phyloP scores from a whole-genome alignment of 2,329 filamentous ascomycete genomes.

The Neopestalotiopsis sp. region DNA sequence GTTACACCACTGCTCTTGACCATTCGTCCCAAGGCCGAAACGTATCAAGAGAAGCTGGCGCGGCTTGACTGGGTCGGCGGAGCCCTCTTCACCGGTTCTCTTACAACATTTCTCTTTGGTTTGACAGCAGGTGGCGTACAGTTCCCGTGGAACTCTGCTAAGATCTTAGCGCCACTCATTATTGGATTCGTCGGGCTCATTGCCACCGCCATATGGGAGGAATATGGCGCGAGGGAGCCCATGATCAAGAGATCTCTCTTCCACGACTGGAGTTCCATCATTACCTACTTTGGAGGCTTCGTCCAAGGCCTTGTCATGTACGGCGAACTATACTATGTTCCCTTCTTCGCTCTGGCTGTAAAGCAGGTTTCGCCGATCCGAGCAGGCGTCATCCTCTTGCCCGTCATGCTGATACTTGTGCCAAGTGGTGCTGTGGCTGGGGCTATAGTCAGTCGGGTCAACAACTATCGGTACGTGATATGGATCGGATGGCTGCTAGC shows the following conservation, averaged over 20 bases:
- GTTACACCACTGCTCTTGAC: slow-evolving; percentile 41
- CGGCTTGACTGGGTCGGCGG: slow-evolving; percentile 23
- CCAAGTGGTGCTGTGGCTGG: slow-evolving; percentile 23
- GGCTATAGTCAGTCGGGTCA: slow-evolving; percentile 16
- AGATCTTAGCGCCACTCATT: slow-evolving; percentile 19
- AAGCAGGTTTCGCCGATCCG: slow-evolving; percentile 14
- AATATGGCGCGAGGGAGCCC: slow-evolving; percentile 17
- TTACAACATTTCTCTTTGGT: slow-evolving; percentile 19
- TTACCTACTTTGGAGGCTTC: slow-evolving; percentile 22
- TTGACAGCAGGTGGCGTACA: slow-evolving; percentile 25
- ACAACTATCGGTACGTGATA: slow-evolving; percentile 20
- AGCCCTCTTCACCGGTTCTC: slow-evolving; percentile 24
- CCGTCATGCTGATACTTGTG: slow-evolving; percentile 21
- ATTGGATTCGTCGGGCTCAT: slow-evolving; percentile 21
- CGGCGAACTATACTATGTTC: slow-evolving; percentile 22
- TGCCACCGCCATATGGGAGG: slow-evolving; percentile 20
- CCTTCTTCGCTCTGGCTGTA: slow-evolving; percentile 19
- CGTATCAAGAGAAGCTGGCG: slow-evolving; percentile 14
- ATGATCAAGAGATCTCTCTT: slow-evolving; percentile 21
- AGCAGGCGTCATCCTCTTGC: slow-evolving; percentile 19
- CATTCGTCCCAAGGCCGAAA: slow-evolving; percentile 29
- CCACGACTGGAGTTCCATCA: slow-evolving; percentile 18
- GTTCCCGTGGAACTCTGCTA: slow-evolving; percentile 18
- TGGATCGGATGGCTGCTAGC: slow-evolving; percentile 21
- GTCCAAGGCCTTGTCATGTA: slow-evolving; percentile 24